Evolutionary conservation across 139 green algal genomes (phyloP).

Genomic region (Chlamydomonas urium): DNA sequence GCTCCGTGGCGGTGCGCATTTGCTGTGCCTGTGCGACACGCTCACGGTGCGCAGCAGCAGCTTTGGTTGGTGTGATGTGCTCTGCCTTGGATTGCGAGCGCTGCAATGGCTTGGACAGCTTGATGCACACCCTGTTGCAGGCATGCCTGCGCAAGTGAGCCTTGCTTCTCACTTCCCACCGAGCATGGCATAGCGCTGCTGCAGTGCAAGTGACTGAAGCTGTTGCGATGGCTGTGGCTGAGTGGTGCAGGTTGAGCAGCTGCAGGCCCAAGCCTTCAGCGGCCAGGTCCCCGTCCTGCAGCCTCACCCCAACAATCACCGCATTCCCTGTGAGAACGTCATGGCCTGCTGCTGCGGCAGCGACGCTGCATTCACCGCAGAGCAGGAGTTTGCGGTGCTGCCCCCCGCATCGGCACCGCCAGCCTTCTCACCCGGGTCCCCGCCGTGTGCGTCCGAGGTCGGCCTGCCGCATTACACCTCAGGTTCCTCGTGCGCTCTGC

Average conservation of each 20-base stretch:
- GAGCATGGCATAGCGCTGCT: too few species aligned
- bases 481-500: too few species aligned
- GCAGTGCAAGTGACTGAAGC: too few species aligned
- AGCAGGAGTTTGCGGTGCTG: constrained; percentile 74
- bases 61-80: not conserved
- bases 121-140: not conserved
- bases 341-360: constrained; percentile 21
- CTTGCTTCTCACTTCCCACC: not conserved
- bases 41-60: not conserved
- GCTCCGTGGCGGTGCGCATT: not conserved
- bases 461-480: too few species aligned
- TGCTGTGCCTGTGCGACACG: constrained; percentile 15
- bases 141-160: not conserved
- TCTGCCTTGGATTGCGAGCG: not conserved
- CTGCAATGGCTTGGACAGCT: not conserved
- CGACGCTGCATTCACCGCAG: constrained; percentile 49
- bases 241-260: too few species aligned
- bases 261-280: too few species aligned
- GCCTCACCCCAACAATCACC: constrained; percentile 58
- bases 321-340: constrained; percentile 34
- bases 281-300: constrained; percentile 15
- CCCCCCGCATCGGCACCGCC: constrained; percentile 32
- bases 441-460: not conserved
- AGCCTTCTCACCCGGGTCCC: not conserved
- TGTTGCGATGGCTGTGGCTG: too few species aligned